Base-by-base conservation (phyloP, 2,329 filamentous ascomycete species). In the Aureobasidium pullulans region DNA sequence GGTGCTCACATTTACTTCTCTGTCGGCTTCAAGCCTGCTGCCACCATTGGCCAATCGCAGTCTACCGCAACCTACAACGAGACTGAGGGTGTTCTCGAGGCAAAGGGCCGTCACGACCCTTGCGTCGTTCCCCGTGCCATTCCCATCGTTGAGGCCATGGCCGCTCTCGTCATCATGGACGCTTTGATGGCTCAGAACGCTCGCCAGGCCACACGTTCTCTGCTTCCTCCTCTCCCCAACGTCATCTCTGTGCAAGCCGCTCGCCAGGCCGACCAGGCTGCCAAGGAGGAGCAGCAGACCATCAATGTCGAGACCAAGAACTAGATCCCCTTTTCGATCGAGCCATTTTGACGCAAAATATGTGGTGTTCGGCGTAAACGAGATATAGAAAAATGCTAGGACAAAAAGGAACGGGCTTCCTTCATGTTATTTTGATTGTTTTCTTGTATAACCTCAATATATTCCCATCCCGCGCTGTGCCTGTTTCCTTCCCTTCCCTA, bases 1-100 rank as follows among this genome's bases (percentile, higher is more conserved):
- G 94, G 93, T 60, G 89, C 90, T 39, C 87, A 86, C 61, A 90
- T 97, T 76, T 97, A 94, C 81, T 97, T 97, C 83, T 85, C 88
- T 53, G 87, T 96, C 5, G 92, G 84, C 15, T 97, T 97, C 84
- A 97, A 97, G 81, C 89, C 93, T 9, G 86, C 93, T 2, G 92
- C 93, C 32, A 97, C 94, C 3, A 97, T 97, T 70, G 87, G 89
- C 47, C 88, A 93, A 75, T 88, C 89, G 44, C 93, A 97, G 77
- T 81, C 81, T 13, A 97, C 94, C 0, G 85, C 86, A 8, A 87
- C 83, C 9, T 97, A 95, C 74, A 86, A 87, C 62, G 87, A 87
- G 47, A 77, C 80, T 9, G 84, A 88, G 64, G 94, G 94, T 53
- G 77, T 89, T 3, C 79, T 97, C 36, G 89, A 91, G 63, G 91